Base-by-base conservation (phyloP, 306 rosid genomes). In the Alnus glutinosa region DNA sequence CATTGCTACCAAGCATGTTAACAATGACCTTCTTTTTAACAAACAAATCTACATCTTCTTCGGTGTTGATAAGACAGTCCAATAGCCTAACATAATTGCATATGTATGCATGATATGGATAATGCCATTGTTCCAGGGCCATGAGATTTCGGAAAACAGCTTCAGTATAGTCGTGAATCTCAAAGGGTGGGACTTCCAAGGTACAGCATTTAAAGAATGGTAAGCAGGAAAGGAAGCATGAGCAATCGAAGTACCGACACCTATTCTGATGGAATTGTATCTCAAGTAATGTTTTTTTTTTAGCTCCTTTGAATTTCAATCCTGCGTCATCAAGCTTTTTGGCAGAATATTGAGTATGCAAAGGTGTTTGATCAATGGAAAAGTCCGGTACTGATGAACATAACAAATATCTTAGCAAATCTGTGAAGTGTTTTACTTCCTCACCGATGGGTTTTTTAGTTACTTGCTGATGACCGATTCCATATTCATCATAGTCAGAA, bases 121-220 rank as follows among this genome's bases (percentile, higher is more conserved):
- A 80, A 37, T 71, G 74, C 19, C 81, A 81, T 50, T 80, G 82
- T 68, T 80, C 82, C 32, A 84, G 34, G n/a, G 87, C 85, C 79
- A 80, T 77, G 5, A 84, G 18, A 42, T 84, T 84, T 55, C 82
- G 36, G 8, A 77, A 7, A 15, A 82, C 8, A 54, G 68, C n/a
- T 7, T 78, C 81, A 0, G 81, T 78, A 1, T 30, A 14, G 47
- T 70, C 46, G 3, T 74, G 59, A 0, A 75, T 14, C 13, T 0
- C 8, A n/a, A 81, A 47, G 2, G 14, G 39, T 4, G 80, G 74
- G 11, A 85, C 9, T 28, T 42, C 32, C 23, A 82, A 55, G 34
- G 4, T 0, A 42, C 4, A 42, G 46, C 49, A 2, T 8, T 59
- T 8, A 1, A 54, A 55, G 36, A 55, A 74, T 7, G 69, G 77